Base-by-base conservation (phyloP, 1,284 basidiomycete species). In the Psilocybe mexicana region DNA sequence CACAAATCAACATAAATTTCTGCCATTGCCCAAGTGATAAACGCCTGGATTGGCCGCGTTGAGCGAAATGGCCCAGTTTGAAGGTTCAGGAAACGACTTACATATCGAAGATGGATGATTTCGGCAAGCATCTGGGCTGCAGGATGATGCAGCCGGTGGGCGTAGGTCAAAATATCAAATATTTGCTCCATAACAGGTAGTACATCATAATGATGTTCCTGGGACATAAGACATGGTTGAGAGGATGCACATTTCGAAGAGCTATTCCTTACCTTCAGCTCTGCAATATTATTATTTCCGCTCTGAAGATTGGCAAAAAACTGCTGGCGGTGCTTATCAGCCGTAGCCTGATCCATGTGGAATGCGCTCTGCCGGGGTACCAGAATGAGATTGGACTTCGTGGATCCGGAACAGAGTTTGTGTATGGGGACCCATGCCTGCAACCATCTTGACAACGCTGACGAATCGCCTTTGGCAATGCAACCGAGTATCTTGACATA, bases 11-110 rank as follows among this genome's bases (percentile, higher is more conserved):
- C 74, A 70, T 88, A 89, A 43, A 84, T 78, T 69, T 89, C 87
- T 6, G 82, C 79, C 84, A 89, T 89, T 4, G 87, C 85, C 87
- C 86, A 89, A 8, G 86, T 88, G 55, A 89, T 80, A 23, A 76
- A 76, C 40, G 84, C 79, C 87, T 89, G 61, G 54, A 53, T 61
- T 50, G 14, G 43, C 53, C 61, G 61, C 4, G 4, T 33, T 46
- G 38, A 53, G 38, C 3, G 36, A n/a, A 50, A 46, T 43, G 28
- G 55, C 8, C 3, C 46, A 30, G 23, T 54, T 36, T 18, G 24
- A 25, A 44, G 14, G 28, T n/a, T 5, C 23, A 25, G 10, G 14
- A 38, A 11, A 11, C 12, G 5, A 76, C 85, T 72, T 65, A 89
- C 87, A 60, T 88, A 80, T 59, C 84, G 84, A 18, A 85, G 76